These are phyloP conservation scores for Mortierella polycephala DNA, from an alignment of 371 early-diverging fungal species.

Conservation along the genomic window DNA sequence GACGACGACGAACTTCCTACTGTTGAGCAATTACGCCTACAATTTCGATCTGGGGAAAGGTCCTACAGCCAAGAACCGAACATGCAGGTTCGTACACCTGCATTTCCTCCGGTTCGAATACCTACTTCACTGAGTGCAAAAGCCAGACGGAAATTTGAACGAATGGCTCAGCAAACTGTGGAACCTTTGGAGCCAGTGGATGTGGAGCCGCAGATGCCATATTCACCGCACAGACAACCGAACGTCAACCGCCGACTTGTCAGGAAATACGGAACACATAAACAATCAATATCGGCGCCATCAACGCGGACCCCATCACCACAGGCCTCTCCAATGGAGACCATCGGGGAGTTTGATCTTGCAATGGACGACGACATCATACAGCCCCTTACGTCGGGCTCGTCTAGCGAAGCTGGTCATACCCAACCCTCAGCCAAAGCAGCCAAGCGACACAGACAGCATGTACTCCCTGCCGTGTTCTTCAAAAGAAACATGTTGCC, in stretches of 20 bases:
- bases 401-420: background rate
- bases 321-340: background rate
- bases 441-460: constrained; percentile 21
- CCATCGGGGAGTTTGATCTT: no score
- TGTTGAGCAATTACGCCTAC: constrained; percentile 14
- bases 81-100: background rate
- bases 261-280: no score
- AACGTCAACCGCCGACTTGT: no score
- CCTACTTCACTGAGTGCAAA: constrained; percentile 3
- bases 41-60: background rate
- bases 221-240: no score
- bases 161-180: constrained; percentile 5
- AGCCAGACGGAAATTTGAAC: constrained; percentile 14
- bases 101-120: constrained; percentile 1
- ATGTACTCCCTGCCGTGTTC: constrained; percentile 33
- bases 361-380: background rate
- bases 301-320: background rate
- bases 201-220: background rate
- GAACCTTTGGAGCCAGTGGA: constrained; percentile 25
- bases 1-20: constrained; percentile 37
- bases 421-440: background rate
- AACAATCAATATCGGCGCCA: no score
- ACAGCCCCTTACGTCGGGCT: background rate
- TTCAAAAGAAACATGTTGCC: constrained; percentile 33
- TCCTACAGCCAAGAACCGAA: background rate